Evolutionary conservation across 768 basidiomycete genomes (phyloP).

Genomic region (Collybia sp.): DNA sequence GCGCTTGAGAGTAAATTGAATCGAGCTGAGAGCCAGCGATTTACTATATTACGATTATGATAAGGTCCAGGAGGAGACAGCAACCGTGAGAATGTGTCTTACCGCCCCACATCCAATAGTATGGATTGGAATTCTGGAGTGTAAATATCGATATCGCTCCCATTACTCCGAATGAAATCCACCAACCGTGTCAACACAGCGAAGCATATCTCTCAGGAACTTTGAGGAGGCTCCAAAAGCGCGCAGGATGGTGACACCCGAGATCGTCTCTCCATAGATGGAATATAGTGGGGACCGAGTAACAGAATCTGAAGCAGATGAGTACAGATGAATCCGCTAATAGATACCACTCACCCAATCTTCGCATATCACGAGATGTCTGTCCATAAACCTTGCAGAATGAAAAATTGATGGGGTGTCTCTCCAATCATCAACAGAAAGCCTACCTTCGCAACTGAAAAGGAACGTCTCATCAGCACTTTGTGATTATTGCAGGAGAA

Average conservation of each 20-base stretch:
- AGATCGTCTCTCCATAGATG: conserved; percentile 40
- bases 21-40: conserved; percentile 86
- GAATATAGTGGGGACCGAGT: conserved; percentile 37
- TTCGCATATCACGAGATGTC: conserved; percentile 82
- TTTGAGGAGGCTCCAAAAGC: conserved; percentile 88
- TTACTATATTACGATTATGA: conserved; percentile 58
- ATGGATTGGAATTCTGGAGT: conserved; percentile 55
- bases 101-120: conserved; percentile 93
- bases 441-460: conserved; percentile 32
- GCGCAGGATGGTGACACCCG: conserved; percentile 49
- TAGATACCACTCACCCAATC: conserved; percentile 46
- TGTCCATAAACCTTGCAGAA: conserved; percentile 49
- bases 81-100: conserved; percentile 9
- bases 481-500: too few relatives aligned
- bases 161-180: background rate
- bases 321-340: background rate
- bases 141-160: background rate
- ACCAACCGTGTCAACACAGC: conserved; percentile 74
- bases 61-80: background rate
- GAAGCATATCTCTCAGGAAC: conserved; percentile 80
- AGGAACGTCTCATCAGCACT: background rate
- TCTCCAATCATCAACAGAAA: background rate
- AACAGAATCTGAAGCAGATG: conserved; percentile 21
- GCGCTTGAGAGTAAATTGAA: conserved; percentile 78
- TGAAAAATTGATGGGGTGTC: conserved; percentile 1